A percentile compares a stretch with the other conserved stretches of the same genome.
Evolutionary conservation across 2,329 filamentous ascomycete genomes (phyloP).

Genomic region (Parafenestella ontariensis): DNA sequence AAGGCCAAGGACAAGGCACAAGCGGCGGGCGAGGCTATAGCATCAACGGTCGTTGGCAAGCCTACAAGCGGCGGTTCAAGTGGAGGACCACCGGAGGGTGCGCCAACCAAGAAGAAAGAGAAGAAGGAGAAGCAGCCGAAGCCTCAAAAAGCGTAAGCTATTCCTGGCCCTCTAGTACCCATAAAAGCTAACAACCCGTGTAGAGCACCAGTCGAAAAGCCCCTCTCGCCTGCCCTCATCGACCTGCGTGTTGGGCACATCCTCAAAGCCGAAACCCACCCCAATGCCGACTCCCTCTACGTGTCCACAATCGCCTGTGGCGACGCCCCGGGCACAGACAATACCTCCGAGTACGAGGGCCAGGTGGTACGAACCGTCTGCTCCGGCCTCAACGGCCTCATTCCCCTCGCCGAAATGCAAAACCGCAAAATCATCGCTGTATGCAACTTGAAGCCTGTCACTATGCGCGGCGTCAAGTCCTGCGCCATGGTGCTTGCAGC

Average conservation of each 20-base stretch:
- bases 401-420: slow-evolving; percentile 96
- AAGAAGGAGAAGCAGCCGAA: slow-evolving; percentile 91
- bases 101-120: slow-evolving; percentile 69
- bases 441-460: slow-evolving; percentile 98
- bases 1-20: slow-evolving; percentile 62
- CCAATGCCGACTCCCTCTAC: slow-evolving; percentile 93
- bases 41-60: slow-evolving; percentile 54
- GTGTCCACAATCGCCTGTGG: slow-evolving; percentile 96
- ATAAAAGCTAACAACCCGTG: slow-evolving; percentile 31
- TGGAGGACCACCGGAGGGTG: slow-evolving; percentile 50
- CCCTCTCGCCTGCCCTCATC: slow-evolving; percentile 83
- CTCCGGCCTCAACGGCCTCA: slow-evolving; percentile 91
- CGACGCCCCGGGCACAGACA: slow-evolving; percentile 82
- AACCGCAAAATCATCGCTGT: slow-evolving; percentile 93
- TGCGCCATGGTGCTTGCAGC: slow-evolving; percentile 94
- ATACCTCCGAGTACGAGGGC: slow-evolving; percentile 90
- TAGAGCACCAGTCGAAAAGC: slow-evolving; percentile 68
- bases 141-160: slow-evolving; percentile 59
- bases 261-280: slow-evolving; percentile 92
- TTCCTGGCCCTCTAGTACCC: background rate
- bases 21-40: slow-evolving; percentile 60
- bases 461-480: slow-evolving; percentile 90
- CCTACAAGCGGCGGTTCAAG: slow-evolving; percentile 24
- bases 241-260: slow-evolving; percentile 97
- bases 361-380: slow-evolving; percentile 94